These are phyloP conservation scores for Trifolium fragiferum DNA, from an alignment of 306 rosid species.

Conservation along the genomic window DNA sequence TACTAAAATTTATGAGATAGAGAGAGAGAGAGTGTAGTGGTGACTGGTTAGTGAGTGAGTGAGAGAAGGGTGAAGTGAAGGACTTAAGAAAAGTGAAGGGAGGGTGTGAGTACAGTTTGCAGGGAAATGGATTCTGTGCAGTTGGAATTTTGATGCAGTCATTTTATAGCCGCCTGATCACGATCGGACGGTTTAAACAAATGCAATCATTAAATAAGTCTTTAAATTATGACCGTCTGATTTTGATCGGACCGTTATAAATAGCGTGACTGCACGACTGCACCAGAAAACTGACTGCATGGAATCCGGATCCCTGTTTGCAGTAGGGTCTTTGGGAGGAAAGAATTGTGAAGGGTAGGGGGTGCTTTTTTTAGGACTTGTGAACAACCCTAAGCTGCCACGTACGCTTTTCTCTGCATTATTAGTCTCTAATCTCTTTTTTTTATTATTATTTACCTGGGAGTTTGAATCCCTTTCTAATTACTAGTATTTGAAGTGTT, in stretches of 20 bases:
- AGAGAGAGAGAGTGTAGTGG: conserved; percentile 25
- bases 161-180: too few species aligned
- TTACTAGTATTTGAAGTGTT: background rate
- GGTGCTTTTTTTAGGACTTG: conserved; percentile 58
- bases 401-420: conserved; percentile 64
- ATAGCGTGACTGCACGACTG: too few species aligned
- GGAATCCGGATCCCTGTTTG: too few species aligned
- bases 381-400: conserved; percentile 95
- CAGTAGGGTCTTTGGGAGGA: conserved; percentile 7
- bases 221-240: too few species aligned
- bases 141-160: too few species aligned
- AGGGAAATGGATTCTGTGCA: too few species aligned
- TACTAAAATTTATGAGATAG: background rate
- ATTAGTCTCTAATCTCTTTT: conserved; percentile 52
- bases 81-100: background rate
- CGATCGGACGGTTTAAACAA: too few species aligned
- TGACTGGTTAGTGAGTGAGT: background rate
- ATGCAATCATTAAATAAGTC: too few species aligned
- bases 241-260: too few species aligned
- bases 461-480: conserved; percentile 14
- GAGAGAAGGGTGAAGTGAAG: background rate
- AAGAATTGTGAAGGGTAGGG: conserved; percentile 29
- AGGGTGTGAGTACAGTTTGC: conserved; percentile 8
- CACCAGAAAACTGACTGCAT: too few species aligned
- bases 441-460: background rate